phyloP scores from a whole-genome alignment of 2,329 filamentous ascomycete species.

The Aspergillus transmontanensis region DNA sequence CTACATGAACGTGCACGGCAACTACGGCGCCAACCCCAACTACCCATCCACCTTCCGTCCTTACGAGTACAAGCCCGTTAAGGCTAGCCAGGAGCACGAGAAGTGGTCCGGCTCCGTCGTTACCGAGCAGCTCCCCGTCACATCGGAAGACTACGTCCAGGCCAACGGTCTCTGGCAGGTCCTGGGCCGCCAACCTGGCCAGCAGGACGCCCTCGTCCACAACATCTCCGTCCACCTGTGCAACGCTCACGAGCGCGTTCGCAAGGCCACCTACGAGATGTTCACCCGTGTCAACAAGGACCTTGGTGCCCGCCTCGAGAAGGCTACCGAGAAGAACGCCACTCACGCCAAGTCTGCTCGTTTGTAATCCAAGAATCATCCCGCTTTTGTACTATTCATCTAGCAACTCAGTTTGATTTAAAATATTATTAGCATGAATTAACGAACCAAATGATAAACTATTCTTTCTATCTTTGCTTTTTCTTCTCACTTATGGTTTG shows the following conservation, averaged over 20 bases:
- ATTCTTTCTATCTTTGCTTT: neutral
- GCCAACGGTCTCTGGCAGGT: constrained; percentile 48
- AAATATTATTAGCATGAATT: constrained; percentile 3
- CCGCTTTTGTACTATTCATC: neutral
- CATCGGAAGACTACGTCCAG: constrained; percentile 49
- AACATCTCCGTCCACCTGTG: constrained; percentile 62
- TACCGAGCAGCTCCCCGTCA: constrained; percentile 45
- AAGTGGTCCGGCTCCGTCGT: constrained; percentile 46
- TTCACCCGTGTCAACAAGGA: constrained; percentile 59
- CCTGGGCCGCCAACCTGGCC: constrained; percentile 50
- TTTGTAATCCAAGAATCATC: constrained; percentile 25
- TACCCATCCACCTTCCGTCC: constrained; percentile 51
- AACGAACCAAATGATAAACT: constrained; percentile 5
- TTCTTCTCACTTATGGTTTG: neutral
- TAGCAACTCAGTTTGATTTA: neutral
- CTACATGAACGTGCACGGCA: constrained; percentile 66
- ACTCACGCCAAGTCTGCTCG: constrained; percentile 26
- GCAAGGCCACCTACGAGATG: constrained; percentile 63
- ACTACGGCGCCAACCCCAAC: constrained; percentile 62
- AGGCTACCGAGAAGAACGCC: constrained; percentile 52
- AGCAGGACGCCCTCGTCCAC: constrained; percentile 63
- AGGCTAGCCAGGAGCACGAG: constrained; percentile 47
- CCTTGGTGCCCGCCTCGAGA: constrained; percentile 56
- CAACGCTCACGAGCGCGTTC: constrained; percentile 56
- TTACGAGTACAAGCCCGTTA: constrained; percentile 41